A percentile compares a stretch with the other conserved stretches of the same genome.
These are phyloP conservation scores for Cadophora gregata DNA, from an alignment of 2,329 filamentous ascomycete genomes.

Conservation along the genomic window DNA sequence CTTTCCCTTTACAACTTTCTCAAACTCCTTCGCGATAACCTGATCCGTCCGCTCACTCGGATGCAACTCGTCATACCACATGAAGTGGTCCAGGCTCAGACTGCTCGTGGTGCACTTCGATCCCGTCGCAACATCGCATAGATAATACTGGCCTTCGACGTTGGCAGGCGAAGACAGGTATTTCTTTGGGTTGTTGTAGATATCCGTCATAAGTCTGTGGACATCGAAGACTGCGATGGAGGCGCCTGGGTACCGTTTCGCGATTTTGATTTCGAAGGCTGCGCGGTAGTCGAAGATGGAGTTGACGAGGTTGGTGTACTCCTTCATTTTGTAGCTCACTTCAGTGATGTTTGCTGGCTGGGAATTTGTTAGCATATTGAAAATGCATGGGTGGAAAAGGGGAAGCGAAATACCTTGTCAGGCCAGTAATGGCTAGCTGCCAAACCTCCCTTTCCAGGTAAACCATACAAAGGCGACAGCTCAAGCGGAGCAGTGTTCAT, in stretches of 20 bases:
- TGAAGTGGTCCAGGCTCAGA: conserved; percentile 60
- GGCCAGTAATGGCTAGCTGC: conserved; percentile 53
- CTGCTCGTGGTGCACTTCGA: conserved; percentile 45
- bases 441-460: conserved; percentile 51
- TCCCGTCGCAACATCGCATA: conserved; percentile 51
- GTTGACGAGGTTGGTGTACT: conserved; percentile 58
- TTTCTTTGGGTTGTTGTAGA: conserved; percentile 62
- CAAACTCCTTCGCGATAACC: conserved; percentile 61
- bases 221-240: conserved; percentile 71
- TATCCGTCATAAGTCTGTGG: conserved; percentile 67
- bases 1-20: conserved; percentile 57
- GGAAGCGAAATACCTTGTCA: conserved; percentile 37
- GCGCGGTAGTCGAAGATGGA: conserved; percentile 55
- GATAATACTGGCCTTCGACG: conserved; percentile 61
- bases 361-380: conserved; percentile 46
- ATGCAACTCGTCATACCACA: conserved; percentile 80
- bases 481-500: conserved; percentile 73
- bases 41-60: conserved; percentile 68
- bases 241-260: conserved; percentile 60
- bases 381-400: not conserved
- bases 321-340: conserved; percentile 53
- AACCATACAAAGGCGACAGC: conserved; percentile 69
- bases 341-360: conserved; percentile 54
- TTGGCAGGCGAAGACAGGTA: conserved; percentile 71
- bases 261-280: conserved; percentile 52